Conservation (phyloP, 495 filamentous ascomycete species). For the Penicillium turbatum region DNA sequence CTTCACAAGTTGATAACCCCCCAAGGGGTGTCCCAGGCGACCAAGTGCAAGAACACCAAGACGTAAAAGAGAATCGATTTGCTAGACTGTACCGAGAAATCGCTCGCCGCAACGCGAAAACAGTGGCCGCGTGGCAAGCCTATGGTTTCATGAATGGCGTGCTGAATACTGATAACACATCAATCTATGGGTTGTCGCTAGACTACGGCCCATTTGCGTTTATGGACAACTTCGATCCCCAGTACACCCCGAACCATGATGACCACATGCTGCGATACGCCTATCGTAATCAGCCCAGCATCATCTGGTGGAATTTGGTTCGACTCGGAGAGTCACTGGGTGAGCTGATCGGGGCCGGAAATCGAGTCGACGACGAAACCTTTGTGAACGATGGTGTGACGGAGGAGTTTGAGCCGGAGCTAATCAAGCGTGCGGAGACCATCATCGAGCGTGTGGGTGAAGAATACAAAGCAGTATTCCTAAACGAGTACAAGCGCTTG, state of each 20-base stretch:
- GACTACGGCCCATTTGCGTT: constrained; percentile 97
- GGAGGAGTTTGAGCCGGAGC: constrained; percentile 58
- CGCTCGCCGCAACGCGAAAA: constrained; percentile 76
- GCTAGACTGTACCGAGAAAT: constrained; percentile 84
- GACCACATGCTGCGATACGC: constrained; percentile 81
- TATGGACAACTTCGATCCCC: constrained; percentile 90
- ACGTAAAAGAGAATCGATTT: constrained; percentile 76
- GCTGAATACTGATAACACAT: constrained; percentile 94
- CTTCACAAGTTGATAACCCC: constrained; percentile 43
- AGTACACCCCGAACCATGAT: constrained; percentile 95
- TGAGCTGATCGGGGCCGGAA: constrained; percentile 76
- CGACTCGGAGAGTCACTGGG: constrained; percentile 86
- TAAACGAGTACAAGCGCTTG: constrained; percentile 77
- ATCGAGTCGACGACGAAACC: constrained; percentile 57
- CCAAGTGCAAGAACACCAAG: constrained; percentile 57
- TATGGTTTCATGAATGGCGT: constrained; percentile 99
- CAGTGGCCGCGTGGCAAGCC: constrained; percentile 91
- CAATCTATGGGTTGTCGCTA: constrained; percentile 78
- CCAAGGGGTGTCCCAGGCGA: constrained; percentile 49
- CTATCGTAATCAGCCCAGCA: constrained; percentile 89
- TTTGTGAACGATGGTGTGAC: constrained; percentile 70
- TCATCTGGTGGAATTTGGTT: constrained; percentile 99
- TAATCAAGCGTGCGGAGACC: constrained; percentile 75
- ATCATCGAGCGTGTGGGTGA: constrained; percentile 73
- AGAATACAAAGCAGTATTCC: constrained; percentile 82